Evolutionary conservation across 768 basidiomycete genomes (phyloP), one percentile per base, ranked within the genome.

Genomic region (Leucosporidium yakuticum): DNA sequence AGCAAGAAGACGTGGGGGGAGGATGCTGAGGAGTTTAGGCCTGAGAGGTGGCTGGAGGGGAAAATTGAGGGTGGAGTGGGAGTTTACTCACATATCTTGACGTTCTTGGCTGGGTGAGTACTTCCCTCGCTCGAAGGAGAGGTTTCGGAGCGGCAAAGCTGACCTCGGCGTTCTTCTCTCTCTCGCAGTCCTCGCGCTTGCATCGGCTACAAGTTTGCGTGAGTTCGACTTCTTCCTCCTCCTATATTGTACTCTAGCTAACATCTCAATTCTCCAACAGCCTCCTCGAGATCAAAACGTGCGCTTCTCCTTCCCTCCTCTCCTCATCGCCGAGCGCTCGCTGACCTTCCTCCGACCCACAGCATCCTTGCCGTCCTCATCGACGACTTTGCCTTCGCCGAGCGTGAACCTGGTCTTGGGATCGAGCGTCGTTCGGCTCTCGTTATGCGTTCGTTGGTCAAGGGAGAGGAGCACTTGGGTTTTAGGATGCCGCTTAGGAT

Each of bases 1-100:
- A 81, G 80, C 69, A 64, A 65, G 61, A 79, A 78, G 39, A 78
- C 86, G 25, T 90, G 87, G 85, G 88, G 88, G 20, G 80, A 80
- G 32, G 86, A 90, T 74, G 86, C 86, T n/a, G 75, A 80, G 51
- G 79, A 78, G 69, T 89, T 89, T 80, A 80, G 83, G 79, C 85
- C 85, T 48, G 84, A 85, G 69, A 79, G 85, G 39, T 86, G 84
- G 85, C 76, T 79, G 60, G 76, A 79, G 34, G 71, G 75, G 39
- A 79, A 77, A 44, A 21, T n/a, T 47, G 23, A 60, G n/a, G 44
- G 59, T 19, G 44, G 44, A 2, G 84, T 81, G 47, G 86, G 85
- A 34, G 76, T 87, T 66, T 84, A 83, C 74, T 80, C 82, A 1
- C 82, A 84, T 65, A 68, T 66, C 27, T 23, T 72, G 20, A 72